Evolutionary conservation across 495 filamentous ascomycete genomes (phyloP).

Genomic region (Bathelium albidoporum): DNA sequence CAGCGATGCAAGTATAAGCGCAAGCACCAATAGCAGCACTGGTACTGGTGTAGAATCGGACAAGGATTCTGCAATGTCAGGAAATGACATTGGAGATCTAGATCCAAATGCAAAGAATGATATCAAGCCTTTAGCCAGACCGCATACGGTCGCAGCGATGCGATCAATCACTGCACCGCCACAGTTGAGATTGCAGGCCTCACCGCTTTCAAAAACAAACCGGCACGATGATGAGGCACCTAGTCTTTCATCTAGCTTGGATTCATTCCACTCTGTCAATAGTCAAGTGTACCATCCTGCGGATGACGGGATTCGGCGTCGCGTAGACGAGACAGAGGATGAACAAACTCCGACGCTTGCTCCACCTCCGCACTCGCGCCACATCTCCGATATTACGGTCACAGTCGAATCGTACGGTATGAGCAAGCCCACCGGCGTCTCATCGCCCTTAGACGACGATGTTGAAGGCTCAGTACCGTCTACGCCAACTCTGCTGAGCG

Average conservation of each 20-base stretch:
- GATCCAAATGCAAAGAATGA: slow-evolving; percentile 17
- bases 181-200: slow-evolving; percentile 36
- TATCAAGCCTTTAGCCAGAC: slow-evolving; percentile 19
- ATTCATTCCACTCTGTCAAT: background rate
- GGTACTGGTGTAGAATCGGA: background rate
- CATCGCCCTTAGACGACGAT: background rate
- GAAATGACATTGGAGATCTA: slow-evolving; percentile 21
- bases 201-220: slow-evolving; percentile 17
- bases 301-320: background rate
- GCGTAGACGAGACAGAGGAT: background rate
- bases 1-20: slow-evolving; percentile 20
- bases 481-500: background rate
- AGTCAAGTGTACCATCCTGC: background rate
- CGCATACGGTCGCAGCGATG: slow-evolving; percentile 18
- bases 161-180: slow-evolving; percentile 39
- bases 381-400: background rate
- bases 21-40: slow-evolving; percentile 9
- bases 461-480: background rate
- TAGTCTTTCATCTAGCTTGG: background rate
- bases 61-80: background rate
- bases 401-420: background rate
- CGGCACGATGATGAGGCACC: background rate
- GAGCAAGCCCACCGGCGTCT: background rate
- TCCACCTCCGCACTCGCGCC: background rate
- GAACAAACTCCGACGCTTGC: background rate